Conservation (phyloP, 495 filamentous ascomycete species). For the Aspergillus sparsus region DNA sequence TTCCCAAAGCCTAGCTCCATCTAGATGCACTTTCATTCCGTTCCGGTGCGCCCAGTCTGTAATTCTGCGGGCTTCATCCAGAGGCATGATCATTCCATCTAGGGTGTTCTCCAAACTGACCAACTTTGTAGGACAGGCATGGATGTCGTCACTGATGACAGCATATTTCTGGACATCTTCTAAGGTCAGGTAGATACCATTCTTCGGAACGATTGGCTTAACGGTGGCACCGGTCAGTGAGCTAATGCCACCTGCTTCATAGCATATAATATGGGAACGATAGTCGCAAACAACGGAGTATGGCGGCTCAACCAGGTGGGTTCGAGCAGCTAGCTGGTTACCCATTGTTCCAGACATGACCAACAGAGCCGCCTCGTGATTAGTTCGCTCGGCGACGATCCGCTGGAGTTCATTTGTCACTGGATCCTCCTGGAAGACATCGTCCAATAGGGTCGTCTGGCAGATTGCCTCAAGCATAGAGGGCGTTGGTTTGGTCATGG, state of each 20-base stretch:
- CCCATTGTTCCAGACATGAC: slow-evolving; percentile 91
- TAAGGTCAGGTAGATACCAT: slow-evolving; percentile 72
- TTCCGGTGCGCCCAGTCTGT: slow-evolving; percentile 66
- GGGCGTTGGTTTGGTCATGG: slow-evolving; percentile 79
- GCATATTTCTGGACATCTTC: slow-evolving; percentile 65
- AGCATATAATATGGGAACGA: slow-evolving; percentile 49
- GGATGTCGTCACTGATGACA: slow-evolving; percentile 43
- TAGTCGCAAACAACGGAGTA: slow-evolving; percentile 51
- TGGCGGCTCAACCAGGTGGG: slow-evolving; percentile 51
- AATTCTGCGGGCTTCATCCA: slow-evolving; percentile 67
- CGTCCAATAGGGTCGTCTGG: slow-evolving; percentile 66
- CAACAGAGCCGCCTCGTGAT: slow-evolving; percentile 68
- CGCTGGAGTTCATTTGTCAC: slow-evolving; percentile 73
- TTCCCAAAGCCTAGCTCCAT: slow-evolving; percentile 86
- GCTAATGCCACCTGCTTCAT: slow-evolving; percentile 54
- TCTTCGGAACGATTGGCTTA: slow-evolving; percentile 47
- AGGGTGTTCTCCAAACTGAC: slow-evolving; percentile 87
- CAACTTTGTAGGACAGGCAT: slow-evolving; percentile 69
- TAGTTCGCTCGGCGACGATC: slow-evolving; percentile 67
- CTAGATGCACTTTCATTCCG: slow-evolving; percentile 73
- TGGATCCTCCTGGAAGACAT: slow-evolving; percentile 81
- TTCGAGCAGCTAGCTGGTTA: slow-evolving; percentile 53
- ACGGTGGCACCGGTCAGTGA: slow-evolving; percentile 48
- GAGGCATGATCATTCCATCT: slow-evolving; percentile 73
- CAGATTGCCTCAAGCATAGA: slow-evolving; percentile 73